Evolutionary conservation across 805 yeast genomes (phyloP).

Genomic region (Candida cerambycidarum): DNA sequence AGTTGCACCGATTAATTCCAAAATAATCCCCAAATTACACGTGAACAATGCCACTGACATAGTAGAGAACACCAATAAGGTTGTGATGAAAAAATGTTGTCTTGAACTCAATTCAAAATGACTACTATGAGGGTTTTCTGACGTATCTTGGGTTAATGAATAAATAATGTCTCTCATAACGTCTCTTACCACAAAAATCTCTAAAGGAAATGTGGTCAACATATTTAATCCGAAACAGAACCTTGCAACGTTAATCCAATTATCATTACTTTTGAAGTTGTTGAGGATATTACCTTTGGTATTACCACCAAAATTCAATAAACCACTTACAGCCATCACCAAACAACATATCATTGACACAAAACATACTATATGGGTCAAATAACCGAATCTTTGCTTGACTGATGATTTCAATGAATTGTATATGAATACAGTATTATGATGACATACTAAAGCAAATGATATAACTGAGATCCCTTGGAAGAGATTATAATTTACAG

Average conservation of each 20-base stretch:
- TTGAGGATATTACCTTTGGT: slow-evolving; percentile 88
- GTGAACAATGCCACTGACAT: slow-evolving; percentile 77
- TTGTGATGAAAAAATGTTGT: slow-evolving; percentile 65
- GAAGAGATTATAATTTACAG: slow-evolving; percentile 65
- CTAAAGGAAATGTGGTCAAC: slow-evolving; percentile 90
- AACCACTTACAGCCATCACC: slow-evolving; percentile 77
- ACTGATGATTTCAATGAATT: slow-evolving; percentile 80
- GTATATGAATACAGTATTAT: slow-evolving; percentile 86
- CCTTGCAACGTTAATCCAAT: slow-evolving; percentile 79
- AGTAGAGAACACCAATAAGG: slow-evolving; percentile 61
- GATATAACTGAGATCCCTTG: slow-evolving; percentile 94
- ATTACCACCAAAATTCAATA: slow-evolving; percentile 66
- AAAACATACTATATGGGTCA: slow-evolving; percentile 82
- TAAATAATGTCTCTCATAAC: slow-evolving; percentile 67
- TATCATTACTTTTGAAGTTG: slow-evolving; percentile 76
- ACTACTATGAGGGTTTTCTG: slow-evolving; percentile 19
- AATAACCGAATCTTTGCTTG: slow-evolving; percentile 64
- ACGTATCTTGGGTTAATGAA: slow-evolving; percentile 20
- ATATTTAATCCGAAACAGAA: slow-evolving; percentile 89
- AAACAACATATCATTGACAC: slow-evolving; percentile 79
- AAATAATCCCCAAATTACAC: slow-evolving; percentile 84
- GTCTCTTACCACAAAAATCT: slow-evolving; percentile 86
- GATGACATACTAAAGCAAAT: slow-evolving; percentile 94
- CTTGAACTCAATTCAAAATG: slow-evolving; percentile 42
- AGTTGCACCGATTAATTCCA: slow-evolving; percentile 89